Base-by-base conservation (phyloP, 805 yeast genomes). In the Metahyphopichia silvanorum region DNA sequence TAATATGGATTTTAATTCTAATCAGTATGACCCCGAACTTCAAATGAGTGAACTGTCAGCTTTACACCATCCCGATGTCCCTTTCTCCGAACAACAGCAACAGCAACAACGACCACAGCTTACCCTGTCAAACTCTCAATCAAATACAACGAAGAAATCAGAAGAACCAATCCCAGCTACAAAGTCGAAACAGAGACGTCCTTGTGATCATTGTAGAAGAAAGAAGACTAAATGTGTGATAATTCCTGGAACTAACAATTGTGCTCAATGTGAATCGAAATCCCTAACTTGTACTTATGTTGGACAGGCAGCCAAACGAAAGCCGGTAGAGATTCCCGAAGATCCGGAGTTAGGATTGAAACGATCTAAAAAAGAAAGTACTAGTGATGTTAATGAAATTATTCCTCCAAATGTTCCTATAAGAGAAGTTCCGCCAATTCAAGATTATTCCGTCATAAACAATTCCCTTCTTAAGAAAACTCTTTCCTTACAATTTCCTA, bases 171-270 rank as follows among this genome's bases (percentile, higher is more conserved):
- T 21, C 14, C 20, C 27, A 16, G 16, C 21, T 9, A 19, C 25
- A 13, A 26, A 21, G 2, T 57, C 67, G 4, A 73, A 71, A 36
- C 74, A 69, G 42, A 59, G 74, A 15, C 61, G 77, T 21, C 91
- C 94, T 1, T 88, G 96, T 52, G 95, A 86, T 50, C 86, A 81
- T 44, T 89, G 97, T 56, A 69, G 94, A 25, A 65, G 88, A 37
- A 69, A 89, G 29, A 86, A 85, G 51, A 82, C 83, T 15, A 77
- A 84, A 43, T 89, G 97, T 64, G 81, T 85, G 16, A 66, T 79
- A 44, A 66, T 74, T 2, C 82, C 86, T 2, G 78, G 76, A 37
- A 58, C 79, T 29, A 63, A 71, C 33, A 76, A 73, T 44, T 88
- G 94, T 60, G 77, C 76, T 25, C 82, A 80, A 49, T 88, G 95